phyloP scores from a whole-genome alignment of 306 rosid species.

The Pachyrhizus erosus region DNA sequence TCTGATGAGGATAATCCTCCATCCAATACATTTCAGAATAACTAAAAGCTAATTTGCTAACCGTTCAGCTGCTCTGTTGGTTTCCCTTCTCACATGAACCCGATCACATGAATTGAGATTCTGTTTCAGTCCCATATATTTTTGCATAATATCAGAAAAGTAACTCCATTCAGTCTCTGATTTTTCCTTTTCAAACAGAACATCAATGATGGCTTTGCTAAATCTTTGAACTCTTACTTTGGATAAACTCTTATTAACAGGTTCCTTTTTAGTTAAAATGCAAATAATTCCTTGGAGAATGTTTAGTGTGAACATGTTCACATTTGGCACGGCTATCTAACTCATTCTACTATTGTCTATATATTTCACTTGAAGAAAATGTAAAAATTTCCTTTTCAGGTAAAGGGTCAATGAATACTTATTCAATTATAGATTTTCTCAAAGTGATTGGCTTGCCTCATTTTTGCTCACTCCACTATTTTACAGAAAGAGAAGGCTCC shows the following conservation, averaged over 20 bases:
- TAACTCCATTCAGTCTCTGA: no score
- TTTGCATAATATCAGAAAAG: no score
- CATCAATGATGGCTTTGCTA: no score
- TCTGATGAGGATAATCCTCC: no score
- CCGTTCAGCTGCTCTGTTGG: no score
- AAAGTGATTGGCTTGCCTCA: not conserved
- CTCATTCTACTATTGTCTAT: not conserved
- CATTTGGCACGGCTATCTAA: not conserved
- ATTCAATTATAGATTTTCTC: not conserved
- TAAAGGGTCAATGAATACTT: not conserved
- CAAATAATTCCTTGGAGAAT: not conserved
- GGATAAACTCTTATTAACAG: slow-evolving; percentile 8
- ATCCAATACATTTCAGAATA: no score
- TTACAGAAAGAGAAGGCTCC: slow-evolving; percentile 33
- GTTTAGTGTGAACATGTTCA: not conserved
- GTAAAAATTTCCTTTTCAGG: not conserved
- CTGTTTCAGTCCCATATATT: no score
- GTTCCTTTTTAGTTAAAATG: slow-evolving; percentile 8
- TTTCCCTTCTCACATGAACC: no score
- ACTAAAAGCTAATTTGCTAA: no score
- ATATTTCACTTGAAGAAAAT: not conserved
- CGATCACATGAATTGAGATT: no score
- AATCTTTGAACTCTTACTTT: not conserved
- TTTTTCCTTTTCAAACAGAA: no score
- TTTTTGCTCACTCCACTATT: not conserved